Base-by-base conservation (phyloP, 2,329 filamentous ascomycete species). In the Fusarium subglutinans region DNA sequence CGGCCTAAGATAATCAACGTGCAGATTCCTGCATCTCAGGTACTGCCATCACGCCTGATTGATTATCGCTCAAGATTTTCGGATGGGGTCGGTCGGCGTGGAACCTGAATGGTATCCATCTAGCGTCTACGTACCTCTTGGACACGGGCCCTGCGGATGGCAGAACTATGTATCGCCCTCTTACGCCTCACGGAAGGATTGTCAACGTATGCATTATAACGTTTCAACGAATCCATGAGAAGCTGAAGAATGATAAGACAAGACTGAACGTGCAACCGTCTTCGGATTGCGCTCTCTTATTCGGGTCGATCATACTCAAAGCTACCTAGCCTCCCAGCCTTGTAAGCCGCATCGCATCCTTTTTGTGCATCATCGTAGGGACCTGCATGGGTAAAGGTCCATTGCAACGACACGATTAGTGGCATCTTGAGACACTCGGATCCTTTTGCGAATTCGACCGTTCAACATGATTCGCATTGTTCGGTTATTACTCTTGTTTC, bases 1-100 rank as follows among this genome's bases (percentile, higher is more conserved):
- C 61, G 51, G 62, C 69, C 71, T 65, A 74, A 78, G 76, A 78
- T 78, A 78, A 78, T 77, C 76, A 78, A 78, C 71, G 63, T 78
- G 76, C 76, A 78, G 68, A 69, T 70, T 71, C 63, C 58, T 73
- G 70, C 74, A 76, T 77, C 70, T 63, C 75, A 70, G 74, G 69
- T 61, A 74, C 74, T 70, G 64, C 57, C 64, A 50, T 63, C 43
- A 53, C 54, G 45, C 50, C 70, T 66, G 59, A 68, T 71, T 63
- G 59, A 74, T 71, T 61, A 59, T 74, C 67, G 58, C 67, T 45
- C 66, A 37, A 65, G 20, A 28, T 22, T 67, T 62, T 61, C 38
- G 50, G 63, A 60, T 47, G 41, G 65, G 67, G 65, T 59, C 37
- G 18, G 58, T 64, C 20, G 28, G 53, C 66, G 53, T 54, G 47